Conservation (phyloP, 2,329 filamentous ascomycete genomes). For the Epichloe amarillans region DNA sequence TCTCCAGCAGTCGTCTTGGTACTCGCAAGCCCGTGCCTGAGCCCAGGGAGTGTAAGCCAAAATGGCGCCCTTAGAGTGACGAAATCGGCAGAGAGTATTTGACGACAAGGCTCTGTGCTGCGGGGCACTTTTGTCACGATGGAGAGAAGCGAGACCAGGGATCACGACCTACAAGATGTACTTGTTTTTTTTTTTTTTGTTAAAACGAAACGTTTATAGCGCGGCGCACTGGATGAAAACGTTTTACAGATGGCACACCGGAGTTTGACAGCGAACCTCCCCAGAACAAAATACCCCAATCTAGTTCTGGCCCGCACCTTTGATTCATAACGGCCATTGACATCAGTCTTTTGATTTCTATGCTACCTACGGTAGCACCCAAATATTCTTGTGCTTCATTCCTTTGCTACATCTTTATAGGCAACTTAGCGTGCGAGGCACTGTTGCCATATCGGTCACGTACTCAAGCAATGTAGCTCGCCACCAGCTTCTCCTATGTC, state of each 20-base stretch:
- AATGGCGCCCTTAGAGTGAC: constrained; percentile 29
- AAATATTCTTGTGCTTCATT: not conserved
- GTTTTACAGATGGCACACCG: not conserved
- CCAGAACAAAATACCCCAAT: not conserved
- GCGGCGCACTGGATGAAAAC: constrained; percentile 9
- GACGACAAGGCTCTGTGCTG: not conserved
- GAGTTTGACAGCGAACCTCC: not conserved
- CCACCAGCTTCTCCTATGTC: not conserved
- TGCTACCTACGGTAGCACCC: not conserved
- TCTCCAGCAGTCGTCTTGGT: constrained; percentile 28
- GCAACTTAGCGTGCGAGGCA: not conserved
- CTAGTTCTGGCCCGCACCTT: not conserved
- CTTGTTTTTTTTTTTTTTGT: not conserved
- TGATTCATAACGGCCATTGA: not conserved
- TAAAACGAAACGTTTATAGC: constrained; percentile 5
- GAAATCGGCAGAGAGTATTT: not conserved
- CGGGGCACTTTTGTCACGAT: not conserved
- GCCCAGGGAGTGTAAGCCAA: constrained; percentile 32
- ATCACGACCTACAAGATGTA: not conserved
- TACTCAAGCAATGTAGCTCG: not conserved
- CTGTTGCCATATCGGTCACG: not conserved
- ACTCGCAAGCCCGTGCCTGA: constrained; percentile 28
- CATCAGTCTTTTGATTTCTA: not conserved
- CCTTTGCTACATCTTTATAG: not conserved
- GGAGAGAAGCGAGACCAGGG: not conserved